Percentiles rank a stretch among this genome's conserved stretches.
Conservation (phyloP, 2,329 filamentous ascomycete genomes). For the Aspergillus aculeatus region DNA sequence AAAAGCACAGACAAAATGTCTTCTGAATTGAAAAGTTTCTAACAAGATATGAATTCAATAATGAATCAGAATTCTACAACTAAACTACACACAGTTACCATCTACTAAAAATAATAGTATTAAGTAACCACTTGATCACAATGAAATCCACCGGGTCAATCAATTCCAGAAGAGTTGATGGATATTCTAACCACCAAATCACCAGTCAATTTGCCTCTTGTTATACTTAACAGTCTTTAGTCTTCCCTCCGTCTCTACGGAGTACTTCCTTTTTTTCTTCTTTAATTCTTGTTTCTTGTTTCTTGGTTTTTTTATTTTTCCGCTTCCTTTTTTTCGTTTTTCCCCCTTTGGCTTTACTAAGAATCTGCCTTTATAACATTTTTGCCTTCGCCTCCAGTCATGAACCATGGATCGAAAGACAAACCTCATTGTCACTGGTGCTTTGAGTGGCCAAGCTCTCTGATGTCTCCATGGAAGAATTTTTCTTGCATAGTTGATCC, state of each 20-base stretch:
- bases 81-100: background rate
- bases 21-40: too few species aligned
- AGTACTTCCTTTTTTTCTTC: background rate
- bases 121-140: background rate
- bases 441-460: background rate
- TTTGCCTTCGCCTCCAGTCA: background rate
- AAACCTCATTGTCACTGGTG: background rate
- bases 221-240: background rate
- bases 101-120: background rate
- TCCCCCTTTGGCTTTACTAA: background rate
- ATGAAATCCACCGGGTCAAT: background rate
- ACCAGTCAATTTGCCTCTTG: slow-evolving; percentile 1
- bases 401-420: background rate
- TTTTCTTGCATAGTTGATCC: background rate
- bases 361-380: background rate
- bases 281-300: background rate
- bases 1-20: background rate
- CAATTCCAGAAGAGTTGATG: background rate
- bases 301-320: background rate
- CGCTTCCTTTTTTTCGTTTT: background rate
- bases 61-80: background rate
- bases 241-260: too few species aligned
- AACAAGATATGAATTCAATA: too few species aligned
- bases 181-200: slow-evolving; percentile 1
- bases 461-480: background rate